phyloP scores from a whole-genome alignment of 2,329 filamentous ascomycete genomes.

The Neofusicoccum kwambonambiense region DNA sequence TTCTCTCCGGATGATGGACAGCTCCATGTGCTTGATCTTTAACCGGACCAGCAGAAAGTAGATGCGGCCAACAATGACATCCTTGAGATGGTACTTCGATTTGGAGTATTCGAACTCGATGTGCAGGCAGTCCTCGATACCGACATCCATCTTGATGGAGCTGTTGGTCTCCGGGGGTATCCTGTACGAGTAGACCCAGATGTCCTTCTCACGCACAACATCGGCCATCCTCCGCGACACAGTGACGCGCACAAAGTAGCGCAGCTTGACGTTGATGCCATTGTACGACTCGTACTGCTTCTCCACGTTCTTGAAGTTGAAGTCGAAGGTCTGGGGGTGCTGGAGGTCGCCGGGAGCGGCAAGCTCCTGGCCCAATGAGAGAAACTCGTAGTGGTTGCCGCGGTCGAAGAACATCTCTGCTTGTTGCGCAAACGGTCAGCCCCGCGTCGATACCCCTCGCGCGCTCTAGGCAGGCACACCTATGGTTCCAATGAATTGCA shows the following conservation, averaged over 20 bases:
- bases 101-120: conserved; percentile 99
- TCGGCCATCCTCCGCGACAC: conserved; percentile 97
- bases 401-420: conserved; percentile 99
- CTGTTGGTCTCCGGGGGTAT: conserved; percentile 98
- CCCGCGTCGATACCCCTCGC: background rate
- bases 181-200: conserved; percentile 99
- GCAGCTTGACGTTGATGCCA: conserved; percentile 98
- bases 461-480: conserved; percentile 49
- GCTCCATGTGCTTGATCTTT: conserved; percentile 99
- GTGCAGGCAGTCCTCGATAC: conserved; percentile 97
- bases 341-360: conserved; percentile 96
- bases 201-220: conserved; percentile 97
- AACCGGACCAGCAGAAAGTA: conserved; percentile 95
- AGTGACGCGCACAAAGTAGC: conserved; percentile 96
- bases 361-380: conserved; percentile 93
- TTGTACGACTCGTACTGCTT: conserved; percentile 99
- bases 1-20: conserved; percentile 94
- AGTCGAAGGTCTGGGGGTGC: conserved; percentile 97
- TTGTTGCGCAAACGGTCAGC: conserved; percentile 15
- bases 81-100: conserved; percentile 98
- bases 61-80: conserved; percentile 97
- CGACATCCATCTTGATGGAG: conserved; percentile 99
- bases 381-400: conserved; percentile 98
- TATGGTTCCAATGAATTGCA: conserved; percentile 99
- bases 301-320: conserved; percentile 99